A percentile compares a stretch with the other conserved stretches of the same genome.
Evolutionary conservation across 148 eudicot genomes (phyloP).

Genomic region (Nepenthes mirabilis): DNA sequence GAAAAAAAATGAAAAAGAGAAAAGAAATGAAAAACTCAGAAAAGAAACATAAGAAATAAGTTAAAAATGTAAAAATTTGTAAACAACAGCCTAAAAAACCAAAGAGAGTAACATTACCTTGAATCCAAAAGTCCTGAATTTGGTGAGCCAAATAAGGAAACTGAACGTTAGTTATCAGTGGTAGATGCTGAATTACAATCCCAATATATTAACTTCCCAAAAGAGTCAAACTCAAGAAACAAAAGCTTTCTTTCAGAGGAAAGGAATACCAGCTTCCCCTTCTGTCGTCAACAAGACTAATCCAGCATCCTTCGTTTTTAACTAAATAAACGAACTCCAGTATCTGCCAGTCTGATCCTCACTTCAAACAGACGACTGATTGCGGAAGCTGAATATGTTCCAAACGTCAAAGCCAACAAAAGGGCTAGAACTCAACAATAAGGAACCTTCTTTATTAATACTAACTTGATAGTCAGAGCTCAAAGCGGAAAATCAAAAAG

Average conservation of each 20-base stretch:
- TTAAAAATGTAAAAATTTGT: too few species aligned
- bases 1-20: too few species aligned
- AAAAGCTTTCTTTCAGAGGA: slow-evolving; percentile 16
- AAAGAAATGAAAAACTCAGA: too few species aligned
- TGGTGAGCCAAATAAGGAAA: not conserved
- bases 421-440: too few species aligned
- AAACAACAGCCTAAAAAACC: too few species aligned
- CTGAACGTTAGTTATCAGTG: not conserved
- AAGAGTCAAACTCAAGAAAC: slow-evolving; percentile 13
- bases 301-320: slow-evolving; percentile 13
- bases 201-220: not conserved
- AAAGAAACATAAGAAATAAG: too few species aligned
- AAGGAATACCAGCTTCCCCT: slow-evolving; percentile 28
- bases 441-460: too few species aligned
- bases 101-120: too few species aligned
- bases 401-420: too few species aligned
- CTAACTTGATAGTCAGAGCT: too few species aligned
- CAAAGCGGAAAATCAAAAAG: too few species aligned
- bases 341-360: not conserved
- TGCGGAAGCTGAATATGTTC: not conserved
- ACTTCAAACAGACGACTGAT: not conserved
- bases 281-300: slow-evolving; percentile 17
- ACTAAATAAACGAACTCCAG: not conserved
- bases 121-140: not conserved
- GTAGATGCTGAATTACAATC: not conserved